These are phyloP conservation scores for Sclerotinia nivalis DNA, from an alignment of 2,329 filamentous ascomycete genomes.

Conservation along the genomic window DNA sequence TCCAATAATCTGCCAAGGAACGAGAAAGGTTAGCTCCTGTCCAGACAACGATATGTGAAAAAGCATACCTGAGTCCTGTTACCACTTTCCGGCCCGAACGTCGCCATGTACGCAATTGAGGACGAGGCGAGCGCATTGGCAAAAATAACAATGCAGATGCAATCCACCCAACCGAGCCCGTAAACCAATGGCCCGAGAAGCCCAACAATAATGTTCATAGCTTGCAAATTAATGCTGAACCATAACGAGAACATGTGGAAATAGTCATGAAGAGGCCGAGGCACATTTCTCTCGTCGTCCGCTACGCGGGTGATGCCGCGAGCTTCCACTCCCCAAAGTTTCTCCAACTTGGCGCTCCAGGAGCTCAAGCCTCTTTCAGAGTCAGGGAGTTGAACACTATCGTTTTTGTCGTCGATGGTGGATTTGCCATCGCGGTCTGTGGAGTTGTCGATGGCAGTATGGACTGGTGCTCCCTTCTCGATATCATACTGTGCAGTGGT, in stretches of 20 bases:
- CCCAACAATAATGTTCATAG: slow-evolving; percentile 62
- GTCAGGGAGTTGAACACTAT: neutral
- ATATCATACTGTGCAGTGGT: slow-evolving; percentile 23
- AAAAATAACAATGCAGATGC: slow-evolving; percentile 55
- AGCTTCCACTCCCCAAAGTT: slow-evolving; percentile 46
- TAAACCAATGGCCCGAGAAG: slow-evolving; percentile 61
- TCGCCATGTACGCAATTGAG: slow-evolving; percentile 59
- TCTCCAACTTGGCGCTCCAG: slow-evolving; percentile 23
- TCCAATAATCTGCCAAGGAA: slow-evolving; percentile 49
- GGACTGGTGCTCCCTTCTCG: slow-evolving; percentile 23
- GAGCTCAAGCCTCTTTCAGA: slow-evolving; percentile 14
- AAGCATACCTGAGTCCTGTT: slow-evolving; percentile 57
- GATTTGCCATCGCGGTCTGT: slow-evolving; percentile 17
- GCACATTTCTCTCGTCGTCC: slow-evolving; percentile 53
- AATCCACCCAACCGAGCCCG: slow-evolving; percentile 56
- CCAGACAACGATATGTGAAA: neutral
- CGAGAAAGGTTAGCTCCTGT: neutral
- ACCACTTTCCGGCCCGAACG: slow-evolving; percentile 59
- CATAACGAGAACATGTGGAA: slow-evolving; percentile 58
- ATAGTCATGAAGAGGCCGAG: slow-evolving; percentile 42
- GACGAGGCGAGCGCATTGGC: slow-evolving; percentile 55
- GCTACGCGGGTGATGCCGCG: slow-evolving; percentile 59
- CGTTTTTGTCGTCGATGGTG: neutral
- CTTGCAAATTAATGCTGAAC: slow-evolving; percentile 61
- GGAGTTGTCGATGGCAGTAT: slow-evolving; percentile 12